Evolutionary conservation across 805 yeast species (phyloP).

Genomic region (Metschnikowia hibisci): DNA sequence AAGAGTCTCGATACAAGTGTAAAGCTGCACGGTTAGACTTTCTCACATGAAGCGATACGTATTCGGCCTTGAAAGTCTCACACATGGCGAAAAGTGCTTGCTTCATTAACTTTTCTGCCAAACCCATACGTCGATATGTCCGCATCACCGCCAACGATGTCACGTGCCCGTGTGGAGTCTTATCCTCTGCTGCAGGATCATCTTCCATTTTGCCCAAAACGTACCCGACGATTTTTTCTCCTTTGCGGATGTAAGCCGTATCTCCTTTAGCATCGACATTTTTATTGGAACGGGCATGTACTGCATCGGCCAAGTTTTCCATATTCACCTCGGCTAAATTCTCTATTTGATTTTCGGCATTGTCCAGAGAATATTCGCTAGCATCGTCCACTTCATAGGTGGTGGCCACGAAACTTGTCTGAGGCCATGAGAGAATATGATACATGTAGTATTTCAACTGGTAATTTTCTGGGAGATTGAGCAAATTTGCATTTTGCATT

Average conservation of each 20-base stretch:
- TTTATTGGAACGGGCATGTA: constrained; percentile 13
- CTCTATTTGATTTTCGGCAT: too few species aligned
- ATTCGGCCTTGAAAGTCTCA: constrained; percentile 76
- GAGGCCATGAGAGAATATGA: constrained; percentile 95
- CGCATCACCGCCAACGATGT: constrained; percentile 94
- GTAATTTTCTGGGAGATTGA: constrained; percentile 92
- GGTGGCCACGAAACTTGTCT: constrained; percentile 92
- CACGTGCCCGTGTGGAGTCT: constrained; percentile 86
- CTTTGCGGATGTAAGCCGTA: constrained; percentile 58
- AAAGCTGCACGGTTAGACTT: constrained; percentile 91
- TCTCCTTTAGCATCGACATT: constrained; percentile 49
- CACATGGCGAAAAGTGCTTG: constrained; percentile 75
- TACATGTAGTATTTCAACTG: constrained; percentile 89
- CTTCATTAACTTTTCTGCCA: constrained; percentile 88
- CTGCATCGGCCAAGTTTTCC: background rate
- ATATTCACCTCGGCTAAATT: constrained; percentile 8
- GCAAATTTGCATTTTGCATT: constrained; percentile 92
- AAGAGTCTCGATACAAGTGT: constrained; percentile 82
- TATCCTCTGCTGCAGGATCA: constrained; percentile 72
- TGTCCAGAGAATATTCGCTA: constrained; percentile 9
- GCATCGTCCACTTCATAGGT: constrained; percentile 49
- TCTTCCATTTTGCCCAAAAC: constrained; percentile 96
- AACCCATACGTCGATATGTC: constrained; percentile 90
- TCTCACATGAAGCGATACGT: constrained; percentile 90
- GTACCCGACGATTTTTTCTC: constrained; percentile 90